A percentile compares a stretch with the other conserved stretches of the same genome.
These are phyloP conservation scores for Fagus sylvatica DNA, from an alignment of 306 rosid genomes.

Conservation along the genomic window DNA sequence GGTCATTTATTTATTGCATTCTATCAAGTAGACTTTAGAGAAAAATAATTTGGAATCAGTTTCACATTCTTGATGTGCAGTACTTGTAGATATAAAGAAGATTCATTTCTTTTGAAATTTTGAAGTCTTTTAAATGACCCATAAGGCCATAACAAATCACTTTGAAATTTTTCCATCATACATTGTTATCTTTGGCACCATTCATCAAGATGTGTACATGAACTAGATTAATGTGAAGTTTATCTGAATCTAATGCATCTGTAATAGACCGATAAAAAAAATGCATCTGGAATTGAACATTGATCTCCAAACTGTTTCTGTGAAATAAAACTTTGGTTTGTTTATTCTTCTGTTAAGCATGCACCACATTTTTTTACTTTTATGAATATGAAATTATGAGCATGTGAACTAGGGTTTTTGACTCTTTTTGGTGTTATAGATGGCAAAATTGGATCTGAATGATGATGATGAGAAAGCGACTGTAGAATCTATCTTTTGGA, in stretches of 20 bases:
- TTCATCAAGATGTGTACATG: neutral
- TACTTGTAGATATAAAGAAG: neutral
- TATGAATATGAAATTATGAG: neutral
- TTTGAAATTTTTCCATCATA: neutral
- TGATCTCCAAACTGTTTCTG: neutral
- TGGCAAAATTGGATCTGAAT: constrained; percentile 95
- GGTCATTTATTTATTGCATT: neutral
- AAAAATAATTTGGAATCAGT: neutral
- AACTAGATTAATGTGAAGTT: neutral
- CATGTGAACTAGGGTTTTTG: neutral
- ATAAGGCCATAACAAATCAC: neutral
- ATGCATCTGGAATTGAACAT: neutral
- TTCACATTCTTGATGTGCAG: neutral
- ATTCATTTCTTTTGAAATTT: neutral
- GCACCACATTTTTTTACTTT: neutral
- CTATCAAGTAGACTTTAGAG: neutral
- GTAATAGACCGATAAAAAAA: neutral
- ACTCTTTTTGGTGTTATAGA: constrained; percentile 44
- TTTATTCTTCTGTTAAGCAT: neutral
- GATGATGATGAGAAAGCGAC: constrained; percentile 79
- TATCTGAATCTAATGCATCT: constrained; percentile 1
- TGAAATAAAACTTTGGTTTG: neutral
- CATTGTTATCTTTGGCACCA: neutral
- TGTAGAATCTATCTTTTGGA: constrained; percentile 78
- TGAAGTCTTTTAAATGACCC: neutral